phyloP scores from a whole-genome alignment of 352 stramenopile species.

The Globisporangium parvum region DNA sequence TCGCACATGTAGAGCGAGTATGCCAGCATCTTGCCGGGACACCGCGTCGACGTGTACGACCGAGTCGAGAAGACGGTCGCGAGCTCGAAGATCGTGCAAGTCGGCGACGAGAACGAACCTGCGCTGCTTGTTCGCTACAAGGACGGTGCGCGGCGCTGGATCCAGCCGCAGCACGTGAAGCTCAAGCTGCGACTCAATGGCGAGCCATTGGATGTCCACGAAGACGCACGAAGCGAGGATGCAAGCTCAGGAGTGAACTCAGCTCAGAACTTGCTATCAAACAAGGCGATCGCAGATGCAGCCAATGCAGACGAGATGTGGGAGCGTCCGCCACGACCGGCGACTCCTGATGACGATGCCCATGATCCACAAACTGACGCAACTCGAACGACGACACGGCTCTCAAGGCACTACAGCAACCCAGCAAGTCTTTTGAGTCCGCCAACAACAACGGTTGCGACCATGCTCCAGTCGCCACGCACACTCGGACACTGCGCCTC shows the following conservation, averaged over 20 bases:
- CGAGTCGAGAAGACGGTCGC: constrained; percentile 14
- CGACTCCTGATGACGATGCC: neutral
- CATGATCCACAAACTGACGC: neutral
- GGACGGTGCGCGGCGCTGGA: constrained; percentile 20
- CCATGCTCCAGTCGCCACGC: neutral
- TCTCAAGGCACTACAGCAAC: constrained; percentile 3
- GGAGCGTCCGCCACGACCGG: neutral
- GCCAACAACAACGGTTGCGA: neutral
- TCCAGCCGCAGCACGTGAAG: constrained; percentile 18
- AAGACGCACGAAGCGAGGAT: neutral
- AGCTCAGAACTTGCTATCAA: too few relatives aligned
- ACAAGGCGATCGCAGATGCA: too few relatives aligned
- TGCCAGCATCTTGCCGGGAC: constrained; percentile 12
- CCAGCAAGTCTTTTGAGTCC: neutral
- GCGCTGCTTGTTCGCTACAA: constrained; percentile 25
- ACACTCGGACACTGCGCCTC: constrained; percentile 1
- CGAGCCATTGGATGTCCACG: neutral
- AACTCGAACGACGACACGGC: neutral
- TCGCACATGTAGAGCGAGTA: constrained; percentile 21
- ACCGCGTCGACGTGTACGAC: constrained; percentile 26
- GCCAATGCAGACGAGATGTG: neutral
- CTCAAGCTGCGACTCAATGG: constrained; percentile 24
- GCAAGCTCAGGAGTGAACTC: neutral
- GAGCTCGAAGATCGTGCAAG: constrained; percentile 18
- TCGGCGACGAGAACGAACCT: constrained; percentile 4